Base-by-base conservation (phyloP, 805 yeast genomes). In the Candida suzukii region DNA sequence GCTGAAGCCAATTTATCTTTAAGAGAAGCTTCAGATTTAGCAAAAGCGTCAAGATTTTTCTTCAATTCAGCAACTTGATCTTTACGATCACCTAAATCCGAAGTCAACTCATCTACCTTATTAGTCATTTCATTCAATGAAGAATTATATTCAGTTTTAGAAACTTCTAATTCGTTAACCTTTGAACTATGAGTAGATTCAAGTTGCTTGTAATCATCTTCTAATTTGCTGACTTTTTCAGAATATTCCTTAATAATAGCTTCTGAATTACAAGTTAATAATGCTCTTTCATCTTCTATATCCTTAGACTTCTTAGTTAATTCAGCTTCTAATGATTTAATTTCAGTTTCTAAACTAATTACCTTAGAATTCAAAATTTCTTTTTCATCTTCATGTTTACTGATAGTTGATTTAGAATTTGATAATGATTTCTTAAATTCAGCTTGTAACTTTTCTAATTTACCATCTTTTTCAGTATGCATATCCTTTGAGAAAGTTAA, bases 201-300 rank as follows among this genome's bases (percentile, higher is more conserved):
- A 29, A 42, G 1, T 14, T 22, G 12, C 46, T 43, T 38, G 41
- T 49, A 32, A 22, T 57, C 51, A 6, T 57, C 66, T 44, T 77
- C 82, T 14, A 77, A 50, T 9, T 46, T 49, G 14, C 63, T 58
- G 9, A 75, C 66, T 48, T 68, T 72, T 25, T 67, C 71, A 11
- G 71, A 61, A 46, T 74, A 75, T 41, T 74, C 76, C 46, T 70
- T 65, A 0, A 74, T 61, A 0, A 71, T 61, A 0, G 74, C 63
- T 42, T 73, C 77, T 0, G 83, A 75, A 38, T 62, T 71, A 40
- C 73, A 72, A 41, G 67, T 67, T 12, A 74, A 52, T 49, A 71
- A 56, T 12, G 57, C 61, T 41, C 82, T 60, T 49, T 76, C 82
- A 27, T 63, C 64, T 37, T 76, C 82, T 44, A 76, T 67, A 34